A percentile compares a stretch with the other conserved stretches of the same genome.
These are phyloP conservation scores for Gaultheria prostrata DNA, from an alignment of 148 eudicot species.

Conservation along the genomic window DNA sequence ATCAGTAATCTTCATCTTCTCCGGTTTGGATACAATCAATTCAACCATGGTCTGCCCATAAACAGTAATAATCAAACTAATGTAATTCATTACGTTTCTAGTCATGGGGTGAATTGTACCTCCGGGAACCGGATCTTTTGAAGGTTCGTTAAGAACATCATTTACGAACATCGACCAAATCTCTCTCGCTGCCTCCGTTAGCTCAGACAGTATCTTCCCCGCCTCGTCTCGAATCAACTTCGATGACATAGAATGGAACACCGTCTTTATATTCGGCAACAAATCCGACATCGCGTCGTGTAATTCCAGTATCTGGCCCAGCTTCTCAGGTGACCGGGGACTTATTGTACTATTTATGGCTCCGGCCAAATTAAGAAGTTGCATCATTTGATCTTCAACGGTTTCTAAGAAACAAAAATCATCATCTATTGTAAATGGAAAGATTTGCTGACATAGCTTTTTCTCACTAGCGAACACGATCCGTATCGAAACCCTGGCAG, in stretches of 20 bases:
- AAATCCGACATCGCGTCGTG: slow-evolving; percentile 31
- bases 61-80: slow-evolving; percentile 74
- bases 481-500: slow-evolving; percentile 63
- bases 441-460: slow-evolving; percentile 54
- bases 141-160: slow-evolving; percentile 70
- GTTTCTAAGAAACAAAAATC: slow-evolving; percentile 79
- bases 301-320: slow-evolving; percentile 76
- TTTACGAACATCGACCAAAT: slow-evolving; percentile 86
- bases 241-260: slow-evolving; percentile 55
- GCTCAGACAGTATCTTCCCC: slow-evolving; percentile 57
- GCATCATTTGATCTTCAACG: slow-evolving; percentile 61
- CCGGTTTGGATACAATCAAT: slow-evolving; percentile 73
- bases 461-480: slow-evolving; percentile 69
- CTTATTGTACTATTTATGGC: slow-evolving; percentile 59
- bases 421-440: slow-evolving; percentile 21
- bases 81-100: slow-evolving; percentile 93
- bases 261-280: slow-evolving; percentile 61
- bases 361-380: slow-evolving; percentile 66
- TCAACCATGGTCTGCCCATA: slow-evolving; percentile 70
- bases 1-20: too few relatives aligned
- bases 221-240: slow-evolving; percentile 74
- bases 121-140: slow-evolving; percentile 77
- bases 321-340: slow-evolving; percentile 78
- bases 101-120: slow-evolving; percentile 37
- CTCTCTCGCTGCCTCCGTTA: slow-evolving; percentile 84